Evolutionary conservation across 192 early-diverging fungal genomes (phyloP), one percentile per base, ranked within the genome.

Genomic region (Gamsiella multidivaricata): DNA sequence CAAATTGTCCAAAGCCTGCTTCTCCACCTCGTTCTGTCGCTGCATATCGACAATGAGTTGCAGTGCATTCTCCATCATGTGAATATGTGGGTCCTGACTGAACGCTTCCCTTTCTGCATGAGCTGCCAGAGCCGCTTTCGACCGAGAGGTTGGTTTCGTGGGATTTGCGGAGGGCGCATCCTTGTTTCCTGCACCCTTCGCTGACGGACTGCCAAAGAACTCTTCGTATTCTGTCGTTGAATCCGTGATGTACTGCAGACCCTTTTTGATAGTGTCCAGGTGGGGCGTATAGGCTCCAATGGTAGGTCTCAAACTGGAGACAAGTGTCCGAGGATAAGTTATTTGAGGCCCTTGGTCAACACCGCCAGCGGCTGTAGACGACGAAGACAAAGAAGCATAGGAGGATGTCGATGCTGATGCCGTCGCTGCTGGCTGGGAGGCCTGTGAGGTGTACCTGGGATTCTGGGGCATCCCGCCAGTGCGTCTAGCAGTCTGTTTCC

Each of bases 211-310:
- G n/a, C 74, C 74, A 57, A 46, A 18, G 17, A 63, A 78, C 32
- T 78, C 74, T 52, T 78, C 74, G 29, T 78, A 78, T 22, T 78
- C 74, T 5, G 64, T n/a, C 0, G 53, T 54, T 8, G 74, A 49
- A 7, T 78, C 74, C 15, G 46, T 59, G 22, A 69, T 57, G 14
- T 69, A 69, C 18, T 68, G 59, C 20, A 78, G 32, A 25, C 74
- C 49, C 31, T 63, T 69, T 33, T 68, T 69, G 54, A 78, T 11
- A 8, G 15, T 3, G 22, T 78, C 73, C 12, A 58, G 31, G 18
- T 76, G 73, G 3, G 73, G 64, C 3, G 29, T 28, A 41, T 56
- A 65, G 26, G 59, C 41, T 2, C 42, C 53, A 15, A 62, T 43
- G 2, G 53, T 50, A 7, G 73, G 73, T 26, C 39, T 67, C 23